A percentile compares a stretch with the other conserved stretches of the same genome.
phyloP scores from a whole-genome alignment of 495 filamentous ascomycete genomes.

The Xylaria bambusicola region DNA sequence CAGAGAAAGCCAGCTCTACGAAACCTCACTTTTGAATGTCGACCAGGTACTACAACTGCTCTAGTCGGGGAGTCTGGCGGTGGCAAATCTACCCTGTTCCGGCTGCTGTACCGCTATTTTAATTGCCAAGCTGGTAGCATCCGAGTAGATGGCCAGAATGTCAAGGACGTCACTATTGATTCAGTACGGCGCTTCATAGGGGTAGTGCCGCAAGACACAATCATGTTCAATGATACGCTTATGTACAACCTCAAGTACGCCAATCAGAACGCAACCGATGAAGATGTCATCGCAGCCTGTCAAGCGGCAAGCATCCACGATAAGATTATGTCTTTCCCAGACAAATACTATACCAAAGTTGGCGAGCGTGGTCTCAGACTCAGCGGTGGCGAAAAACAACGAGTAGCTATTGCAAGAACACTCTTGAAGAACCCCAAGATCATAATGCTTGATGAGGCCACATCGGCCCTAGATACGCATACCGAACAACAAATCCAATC shows the following conservation, averaged over 20 bases:
- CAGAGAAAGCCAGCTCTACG: slow-evolving; percentile 80
- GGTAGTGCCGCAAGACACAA: slow-evolving; percentile 94
- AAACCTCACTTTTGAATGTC: slow-evolving; percentile 76
- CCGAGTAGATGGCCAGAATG: slow-evolving; percentile 78
- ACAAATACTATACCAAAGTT: slow-evolving; percentile 88
- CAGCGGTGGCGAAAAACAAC: slow-evolving; percentile 95
- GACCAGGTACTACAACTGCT: slow-evolving; percentile 89
- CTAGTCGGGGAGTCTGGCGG: slow-evolving; percentile 95
- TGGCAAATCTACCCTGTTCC: slow-evolving; percentile 97
- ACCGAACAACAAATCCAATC: slow-evolving; percentile 96
- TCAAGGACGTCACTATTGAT: slow-evolving; percentile 86
- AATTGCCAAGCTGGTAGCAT: slow-evolving; percentile 77
- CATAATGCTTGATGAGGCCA: slow-evolving; percentile 95
- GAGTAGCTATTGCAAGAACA: slow-evolving; percentile 93
- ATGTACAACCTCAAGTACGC: slow-evolving; percentile 98
- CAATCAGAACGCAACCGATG: slow-evolving; percentile 80
- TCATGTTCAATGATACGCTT: slow-evolving; percentile 93
- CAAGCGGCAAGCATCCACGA: slow-evolving; percentile 93
- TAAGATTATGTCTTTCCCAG: slow-evolving; percentile 90
- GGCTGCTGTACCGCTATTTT: slow-evolving; percentile 94
- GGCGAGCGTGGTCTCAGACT: slow-evolving; percentile 92
- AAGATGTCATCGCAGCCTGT: slow-evolving; percentile 87
- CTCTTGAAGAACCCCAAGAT: slow-evolving; percentile 95
- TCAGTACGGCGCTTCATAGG: slow-evolving; percentile 88
- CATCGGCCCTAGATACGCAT: slow-evolving; percentile 90